phyloP scores from a whole-genome alignment of 1,139 yeast species.

The Kodamaea anthophila region DNA sequence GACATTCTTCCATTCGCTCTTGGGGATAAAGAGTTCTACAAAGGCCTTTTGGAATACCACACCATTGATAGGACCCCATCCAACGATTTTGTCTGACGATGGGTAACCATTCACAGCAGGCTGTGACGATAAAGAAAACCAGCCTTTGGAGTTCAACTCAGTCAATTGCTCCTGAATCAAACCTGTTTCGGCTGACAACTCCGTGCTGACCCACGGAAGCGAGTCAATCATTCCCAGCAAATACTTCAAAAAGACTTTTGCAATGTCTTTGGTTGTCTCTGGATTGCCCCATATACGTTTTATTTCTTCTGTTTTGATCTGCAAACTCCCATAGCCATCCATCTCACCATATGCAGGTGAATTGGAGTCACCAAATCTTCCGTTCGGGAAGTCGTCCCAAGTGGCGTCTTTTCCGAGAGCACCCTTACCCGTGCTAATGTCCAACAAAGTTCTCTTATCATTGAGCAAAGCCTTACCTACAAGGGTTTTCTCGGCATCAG shows the following conservation, averaged over 20 bases:
- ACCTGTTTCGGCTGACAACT: conserved; percentile 84
- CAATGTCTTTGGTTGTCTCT: conserved; percentile 53
- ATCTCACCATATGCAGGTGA: conserved; percentile 98
- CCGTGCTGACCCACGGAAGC: conserved; percentile 88
- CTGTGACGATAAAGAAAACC: conserved; percentile 90
- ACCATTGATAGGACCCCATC: conserved; percentile 92
- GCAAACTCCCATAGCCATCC: conserved; percentile 94
- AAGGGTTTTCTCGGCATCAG: conserved; percentile 17
- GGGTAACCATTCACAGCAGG: conserved; percentile 81
- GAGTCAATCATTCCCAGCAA: conserved; percentile 69
- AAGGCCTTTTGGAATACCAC: conserved; percentile 91
- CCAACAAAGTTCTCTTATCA: conserved; percentile 52
- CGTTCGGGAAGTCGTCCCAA: conserved; percentile 98
- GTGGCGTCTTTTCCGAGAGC: conserved; percentile 86
- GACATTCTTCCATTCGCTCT: conserved; percentile 51
- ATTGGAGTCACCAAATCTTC: conserved; percentile 94
- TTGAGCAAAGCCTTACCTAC: conserved; percentile 22
- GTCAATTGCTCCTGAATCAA: conserved; percentile 87
- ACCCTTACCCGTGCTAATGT: conserved; percentile 82
- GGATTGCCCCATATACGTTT: conserved; percentile 82
- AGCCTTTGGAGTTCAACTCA: conserved; percentile 65
- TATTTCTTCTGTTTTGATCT: conserved; percentile 64
- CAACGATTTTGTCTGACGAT: conserved; percentile 81
- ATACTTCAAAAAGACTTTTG: conserved; percentile 65
- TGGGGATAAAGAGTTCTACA: conserved; percentile 75